Evolutionary conservation across 352 stramenopile genomes (phyloP).

Genomic region (Globisporangium rhizosaccharum): DNA sequence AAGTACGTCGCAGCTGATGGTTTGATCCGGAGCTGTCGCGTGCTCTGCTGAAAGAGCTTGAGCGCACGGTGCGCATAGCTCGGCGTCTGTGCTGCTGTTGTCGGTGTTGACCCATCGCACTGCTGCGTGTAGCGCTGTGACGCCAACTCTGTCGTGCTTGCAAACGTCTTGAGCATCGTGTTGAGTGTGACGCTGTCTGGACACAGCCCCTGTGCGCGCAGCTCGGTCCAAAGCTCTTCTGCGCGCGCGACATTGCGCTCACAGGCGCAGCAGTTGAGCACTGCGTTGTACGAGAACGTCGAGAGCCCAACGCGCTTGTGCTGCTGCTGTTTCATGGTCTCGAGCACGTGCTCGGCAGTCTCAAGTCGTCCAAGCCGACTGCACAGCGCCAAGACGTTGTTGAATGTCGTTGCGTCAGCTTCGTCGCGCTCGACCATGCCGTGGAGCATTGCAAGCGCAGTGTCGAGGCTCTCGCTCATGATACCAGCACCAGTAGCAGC

Average conservation of each 20-base stretch:
- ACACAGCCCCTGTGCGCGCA: constrained; percentile 20
- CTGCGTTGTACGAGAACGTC: constrained; percentile 30
- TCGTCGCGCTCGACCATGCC: constrained; percentile 20
- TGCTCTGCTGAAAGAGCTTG: constrained; percentile 14
- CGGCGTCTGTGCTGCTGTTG: not conserved
- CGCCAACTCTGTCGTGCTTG: constrained; percentile 8
- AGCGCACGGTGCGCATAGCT: constrained; percentile 25
- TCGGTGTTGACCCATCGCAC: not conserved
- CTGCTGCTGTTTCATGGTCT: constrained; percentile 26
- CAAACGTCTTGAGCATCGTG: constrained; percentile 41
- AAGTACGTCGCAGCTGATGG: constrained; percentile 35
- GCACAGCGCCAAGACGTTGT: constrained; percentile 31
- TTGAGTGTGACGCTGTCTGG: constrained; percentile 45
- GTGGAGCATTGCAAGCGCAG: constrained; percentile 29
- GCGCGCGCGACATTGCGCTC: constrained; percentile 23
- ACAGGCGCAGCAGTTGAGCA: constrained; percentile 40
- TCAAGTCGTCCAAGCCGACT: constrained; percentile 24
- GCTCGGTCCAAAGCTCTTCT: constrained; percentile 31
- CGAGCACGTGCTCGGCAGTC: constrained; percentile 28
- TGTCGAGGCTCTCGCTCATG: constrained; percentile 11
- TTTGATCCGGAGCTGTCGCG: constrained; percentile 12
- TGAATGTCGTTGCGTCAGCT: constrained; percentile 24
- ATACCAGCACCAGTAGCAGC: not conserved
- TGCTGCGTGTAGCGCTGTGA: not conserved
- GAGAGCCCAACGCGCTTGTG: not conserved